Conservation (phyloP, 345 rosid species). For the Diplotaxis tenuifolia region DNA sequence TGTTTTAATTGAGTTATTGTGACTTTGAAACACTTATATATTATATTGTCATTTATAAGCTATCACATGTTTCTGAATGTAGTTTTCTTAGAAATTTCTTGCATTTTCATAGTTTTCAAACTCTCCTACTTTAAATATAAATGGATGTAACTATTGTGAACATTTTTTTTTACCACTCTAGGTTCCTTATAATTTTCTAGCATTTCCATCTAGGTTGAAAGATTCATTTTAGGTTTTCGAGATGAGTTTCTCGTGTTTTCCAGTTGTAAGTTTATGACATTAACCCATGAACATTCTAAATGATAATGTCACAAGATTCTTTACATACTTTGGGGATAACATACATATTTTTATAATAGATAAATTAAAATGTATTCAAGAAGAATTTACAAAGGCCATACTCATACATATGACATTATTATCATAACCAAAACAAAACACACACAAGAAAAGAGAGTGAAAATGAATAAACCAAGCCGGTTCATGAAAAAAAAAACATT, state of each 20-base stretch:
- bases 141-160: not conserved
- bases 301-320: not conserved
- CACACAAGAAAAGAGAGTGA: not conserved
- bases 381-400: not conserved
- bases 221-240: not conserved
- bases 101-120: not conserved
- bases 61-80: not conserved
- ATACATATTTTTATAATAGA: not conserved
- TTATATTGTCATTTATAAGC: not conserved
- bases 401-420: not conserved
- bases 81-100: not conserved
- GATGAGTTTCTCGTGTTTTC: not conserved
- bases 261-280: not conserved
- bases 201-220: not conserved
- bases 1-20: conserved; percentile 9
- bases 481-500: conserved; percentile 40
- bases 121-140: not conserved
- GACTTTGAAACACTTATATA: not conserved
- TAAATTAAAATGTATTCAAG: not conserved
- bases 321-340: not conserved
- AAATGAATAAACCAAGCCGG: not conserved
- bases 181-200: not conserved
- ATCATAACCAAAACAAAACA: conserved; percentile 2
- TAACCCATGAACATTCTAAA: not conserved
- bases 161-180: not conserved